Conservation (phyloP, 129 eudicot species). For the Pseudognaphalium luteoalbum region DNA sequence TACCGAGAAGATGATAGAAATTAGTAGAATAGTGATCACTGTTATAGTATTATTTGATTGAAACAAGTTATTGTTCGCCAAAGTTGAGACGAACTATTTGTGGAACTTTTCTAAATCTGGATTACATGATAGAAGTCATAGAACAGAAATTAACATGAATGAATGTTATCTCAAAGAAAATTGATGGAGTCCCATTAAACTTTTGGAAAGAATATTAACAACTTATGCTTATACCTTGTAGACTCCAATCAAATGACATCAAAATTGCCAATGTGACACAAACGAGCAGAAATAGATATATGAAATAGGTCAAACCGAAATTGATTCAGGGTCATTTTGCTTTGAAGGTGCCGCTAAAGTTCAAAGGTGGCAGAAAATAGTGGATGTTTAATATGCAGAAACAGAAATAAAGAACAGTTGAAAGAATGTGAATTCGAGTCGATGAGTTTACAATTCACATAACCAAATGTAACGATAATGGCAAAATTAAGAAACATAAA, state of each 20-base stretch:
- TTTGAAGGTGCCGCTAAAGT: constrained; percentile 7
- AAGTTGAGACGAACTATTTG: constrained; percentile 2
- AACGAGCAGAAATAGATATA: neutral
- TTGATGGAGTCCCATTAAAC: constrained; percentile 1
- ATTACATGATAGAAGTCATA: neutral
- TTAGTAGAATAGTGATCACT: constrained; percentile 3
- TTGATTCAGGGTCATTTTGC: constrained; percentile 3
- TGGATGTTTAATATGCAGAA: neutral
- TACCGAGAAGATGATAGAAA: neutral
- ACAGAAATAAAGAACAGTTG: neutral
- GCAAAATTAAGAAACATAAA: neutral
- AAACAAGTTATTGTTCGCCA: neutral
- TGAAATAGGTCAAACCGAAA: neutral
- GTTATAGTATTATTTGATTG: neutral
- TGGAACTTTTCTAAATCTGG: neutral
- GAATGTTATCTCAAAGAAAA: neutral
- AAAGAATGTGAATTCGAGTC: neutral
- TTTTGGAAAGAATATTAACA: neutral
- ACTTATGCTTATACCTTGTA: neutral
- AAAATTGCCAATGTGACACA: neutral
- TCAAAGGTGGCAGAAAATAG: neutral
- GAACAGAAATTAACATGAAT: neutral
- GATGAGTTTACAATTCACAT: neutral
- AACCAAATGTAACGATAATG: neutral
- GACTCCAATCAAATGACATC: neutral